These are phyloP conservation scores for Musa itinerans DNA, from an alignment of 176 grass and related monocot genomes.

Conservation along the genomic window DNA sequence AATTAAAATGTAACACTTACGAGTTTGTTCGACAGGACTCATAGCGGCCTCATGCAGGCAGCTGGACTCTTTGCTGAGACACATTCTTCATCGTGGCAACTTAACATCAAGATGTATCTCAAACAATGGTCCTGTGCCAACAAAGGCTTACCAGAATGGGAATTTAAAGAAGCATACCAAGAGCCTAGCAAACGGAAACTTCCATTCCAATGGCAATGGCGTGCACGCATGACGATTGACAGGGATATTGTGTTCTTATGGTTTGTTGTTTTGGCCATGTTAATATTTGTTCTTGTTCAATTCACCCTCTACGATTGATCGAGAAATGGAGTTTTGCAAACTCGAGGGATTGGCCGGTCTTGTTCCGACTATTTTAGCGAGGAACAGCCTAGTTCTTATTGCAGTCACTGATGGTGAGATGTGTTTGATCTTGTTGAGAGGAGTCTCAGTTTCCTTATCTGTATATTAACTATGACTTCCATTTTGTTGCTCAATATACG, in stretches of 20 bases:
- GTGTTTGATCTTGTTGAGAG: neutral
- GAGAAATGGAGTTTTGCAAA: neutral
- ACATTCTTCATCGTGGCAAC: neutral
- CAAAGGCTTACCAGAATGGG: neutral
- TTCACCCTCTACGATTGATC: neutral
- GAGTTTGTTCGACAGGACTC: conserved; percentile 15
- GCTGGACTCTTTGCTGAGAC: conserved; percentile 23
- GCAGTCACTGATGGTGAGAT: neutral
- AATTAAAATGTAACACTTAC: too few relatives aligned
- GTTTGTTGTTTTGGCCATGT: neutral
- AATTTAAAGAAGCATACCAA: neutral
- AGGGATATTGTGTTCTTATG: neutral
- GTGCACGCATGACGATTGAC: neutral
- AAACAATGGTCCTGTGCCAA: neutral
- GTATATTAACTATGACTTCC: neutral
- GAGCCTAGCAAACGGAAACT: neutral
- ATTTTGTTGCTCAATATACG: too few relatives aligned
- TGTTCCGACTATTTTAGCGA: neutral
- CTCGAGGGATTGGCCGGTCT: neutral
- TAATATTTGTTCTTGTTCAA: neutral
- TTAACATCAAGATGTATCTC: neutral
- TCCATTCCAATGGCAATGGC: neutral
- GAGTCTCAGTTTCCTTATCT: neutral
- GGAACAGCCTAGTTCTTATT: neutral
- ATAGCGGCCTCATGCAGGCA: conserved; percentile 37